Conservation (phyloP, 2,329 filamentous ascomycete species). For the Calonectria hongkongensis region DNA sequence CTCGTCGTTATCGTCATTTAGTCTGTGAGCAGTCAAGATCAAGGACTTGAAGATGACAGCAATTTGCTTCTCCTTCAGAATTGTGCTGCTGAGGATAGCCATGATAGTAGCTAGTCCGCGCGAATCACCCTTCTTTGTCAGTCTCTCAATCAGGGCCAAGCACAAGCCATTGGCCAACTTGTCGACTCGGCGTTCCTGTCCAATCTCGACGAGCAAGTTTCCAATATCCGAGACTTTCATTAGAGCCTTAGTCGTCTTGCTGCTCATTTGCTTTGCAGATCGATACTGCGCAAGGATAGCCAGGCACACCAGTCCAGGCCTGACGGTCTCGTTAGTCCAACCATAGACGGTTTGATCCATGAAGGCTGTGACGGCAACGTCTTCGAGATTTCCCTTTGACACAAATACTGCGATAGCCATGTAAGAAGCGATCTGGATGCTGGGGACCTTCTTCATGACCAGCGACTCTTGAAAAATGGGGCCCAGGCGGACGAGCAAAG, state of each 20-base stretch:
- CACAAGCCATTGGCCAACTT: constrained; percentile 84
- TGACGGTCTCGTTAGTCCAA: constrained; percentile 83
- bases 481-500: constrained; percentile 80
- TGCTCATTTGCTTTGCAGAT: constrained; percentile 80
- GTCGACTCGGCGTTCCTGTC: constrained; percentile 79
- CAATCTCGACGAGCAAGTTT: constrained; percentile 76
- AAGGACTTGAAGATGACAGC: constrained; percentile 80
- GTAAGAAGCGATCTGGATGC: constrained; percentile 90
- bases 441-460: constrained; percentile 83
- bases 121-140: constrained; percentile 76
- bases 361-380: constrained; percentile 86
- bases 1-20: constrained; percentile 72
- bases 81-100: constrained; percentile 74
- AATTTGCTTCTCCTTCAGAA: constrained; percentile 78
- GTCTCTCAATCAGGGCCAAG: constrained; percentile 76
- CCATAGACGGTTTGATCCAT: constrained; percentile 91
- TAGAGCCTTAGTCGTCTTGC: constrained; percentile 81
- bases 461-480: constrained; percentile 86
- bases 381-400: constrained; percentile 86
- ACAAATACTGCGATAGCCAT: constrained; percentile 93
- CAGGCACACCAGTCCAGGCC: constrained; percentile 85
- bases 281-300: constrained; percentile 89
- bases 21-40: constrained; percentile 75
- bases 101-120: constrained; percentile 76
- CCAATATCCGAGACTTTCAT: constrained; percentile 78